Evolutionary conservation across 2,329 filamentous ascomycete species (phyloP).

Genomic region (Penicillium janthinellum): DNA sequence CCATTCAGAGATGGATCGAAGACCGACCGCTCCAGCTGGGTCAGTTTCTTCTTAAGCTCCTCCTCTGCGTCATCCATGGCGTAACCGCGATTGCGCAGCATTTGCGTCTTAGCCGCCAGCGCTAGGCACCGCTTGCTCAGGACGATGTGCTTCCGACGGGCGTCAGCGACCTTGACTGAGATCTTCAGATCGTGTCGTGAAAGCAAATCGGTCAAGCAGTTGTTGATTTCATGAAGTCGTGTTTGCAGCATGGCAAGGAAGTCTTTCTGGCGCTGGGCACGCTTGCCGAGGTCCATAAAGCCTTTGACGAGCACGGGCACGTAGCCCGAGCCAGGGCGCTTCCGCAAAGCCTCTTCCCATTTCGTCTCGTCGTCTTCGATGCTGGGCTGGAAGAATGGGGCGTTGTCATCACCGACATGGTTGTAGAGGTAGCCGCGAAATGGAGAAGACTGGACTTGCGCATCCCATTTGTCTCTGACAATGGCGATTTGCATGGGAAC

Average conservation of each 20-base stretch:
- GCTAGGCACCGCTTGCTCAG: conserved; percentile 62
- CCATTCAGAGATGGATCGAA: conserved; percentile 63
- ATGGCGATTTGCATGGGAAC: conserved; percentile 62
- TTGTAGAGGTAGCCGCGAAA: conserved; percentile 68
- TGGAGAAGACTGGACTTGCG: conserved; percentile 52
- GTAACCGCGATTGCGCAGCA: conserved; percentile 64
- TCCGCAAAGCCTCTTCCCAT: conserved; percentile 65
- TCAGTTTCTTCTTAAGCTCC: conserved; percentile 62
- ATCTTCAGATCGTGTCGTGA: conserved; percentile 63
- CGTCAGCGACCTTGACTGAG: conserved; percentile 60
- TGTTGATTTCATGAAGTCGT: conserved; percentile 67
- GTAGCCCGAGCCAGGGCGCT: conserved; percentile 59
- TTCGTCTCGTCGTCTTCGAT: conserved; percentile 60
- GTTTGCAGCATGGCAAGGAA: conserved; percentile 60
- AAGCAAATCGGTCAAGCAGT: conserved; percentile 60
- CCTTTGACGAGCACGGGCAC: conserved; percentile 64
- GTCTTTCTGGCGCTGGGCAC: conserved; percentile 59
- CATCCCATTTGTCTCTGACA: conserved; percentile 65
- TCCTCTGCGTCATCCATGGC: conserved; percentile 67
- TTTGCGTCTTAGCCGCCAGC: conserved; percentile 65
- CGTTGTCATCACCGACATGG: conserved; percentile 59
- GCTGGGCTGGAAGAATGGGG: conserved; percentile 63
- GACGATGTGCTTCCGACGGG: conserved; percentile 60
- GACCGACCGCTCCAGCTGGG: conserved; percentile 59
- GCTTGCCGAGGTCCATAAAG: conserved; percentile 61